Evolutionary conservation across 2,329 filamentous ascomycete species (phyloP).

Genomic region (Trichoderma pleuroti): DNA sequence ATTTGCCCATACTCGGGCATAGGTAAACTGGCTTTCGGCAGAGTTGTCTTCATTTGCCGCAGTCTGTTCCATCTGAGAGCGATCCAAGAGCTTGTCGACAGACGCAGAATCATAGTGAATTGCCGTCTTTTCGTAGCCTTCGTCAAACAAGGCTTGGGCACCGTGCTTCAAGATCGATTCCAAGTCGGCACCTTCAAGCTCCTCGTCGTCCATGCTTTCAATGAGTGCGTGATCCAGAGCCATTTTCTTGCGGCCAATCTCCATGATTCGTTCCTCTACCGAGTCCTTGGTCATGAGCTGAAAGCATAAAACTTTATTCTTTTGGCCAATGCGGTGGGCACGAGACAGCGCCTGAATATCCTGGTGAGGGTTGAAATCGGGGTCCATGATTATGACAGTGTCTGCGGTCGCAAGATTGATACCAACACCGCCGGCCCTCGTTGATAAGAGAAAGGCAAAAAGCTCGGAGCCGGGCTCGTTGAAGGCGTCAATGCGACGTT

Average conservation of each 20-base stretch:
- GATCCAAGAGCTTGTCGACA: constrained; percentile 88
- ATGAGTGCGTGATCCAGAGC: constrained; percentile 92
- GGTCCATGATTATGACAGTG: constrained; percentile 95
- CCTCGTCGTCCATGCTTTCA: constrained; percentile 83
- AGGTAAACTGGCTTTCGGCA: constrained; percentile 78
- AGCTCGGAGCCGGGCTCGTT: constrained; percentile 78
- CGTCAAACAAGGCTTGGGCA: constrained; percentile 79
- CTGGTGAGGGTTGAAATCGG: constrained; percentile 97
- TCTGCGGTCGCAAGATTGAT: constrained; percentile 97
- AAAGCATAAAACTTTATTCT: constrained; percentile 92
- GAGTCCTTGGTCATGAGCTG: constrained; percentile 87
- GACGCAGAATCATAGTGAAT: constrained; percentile 78
- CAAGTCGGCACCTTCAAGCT: constrained; percentile 73
- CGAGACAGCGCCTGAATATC: constrained; percentile 93
- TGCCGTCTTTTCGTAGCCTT: constrained; percentile 64
- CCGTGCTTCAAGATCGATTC: constrained; percentile 87
- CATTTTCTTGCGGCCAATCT: constrained; percentile 94
- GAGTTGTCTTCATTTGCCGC: constrained; percentile 58
- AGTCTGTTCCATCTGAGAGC: constrained; percentile 74
- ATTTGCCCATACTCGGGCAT: constrained; percentile 89
- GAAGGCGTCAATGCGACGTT: constrained; percentile 89
- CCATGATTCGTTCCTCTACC: constrained; percentile 93
- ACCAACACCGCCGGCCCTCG: constrained; percentile 89
- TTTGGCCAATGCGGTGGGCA: constrained; percentile 93
- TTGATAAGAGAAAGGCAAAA: constrained; percentile 91